Evolutionary conservation across 2,329 filamentous ascomycete genomes (phyloP), one percentile per base, ranked within the genome.

Genomic region (Huntiella savannae): DNA sequence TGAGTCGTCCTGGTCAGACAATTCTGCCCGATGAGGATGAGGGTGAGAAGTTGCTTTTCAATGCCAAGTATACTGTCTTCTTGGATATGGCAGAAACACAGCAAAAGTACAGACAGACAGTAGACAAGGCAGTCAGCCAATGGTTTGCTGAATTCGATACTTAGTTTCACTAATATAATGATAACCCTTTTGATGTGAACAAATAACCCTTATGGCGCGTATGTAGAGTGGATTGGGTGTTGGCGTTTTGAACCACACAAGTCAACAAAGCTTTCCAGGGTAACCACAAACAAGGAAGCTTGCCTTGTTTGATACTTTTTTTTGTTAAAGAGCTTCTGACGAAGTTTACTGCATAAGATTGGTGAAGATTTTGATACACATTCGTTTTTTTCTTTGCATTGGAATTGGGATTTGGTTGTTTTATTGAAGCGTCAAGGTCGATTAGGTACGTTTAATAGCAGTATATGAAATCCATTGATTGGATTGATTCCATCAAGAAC

Each of bases 51-150:
- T 75, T 75, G 58, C 64, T 98, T 53, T 66, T 98, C 45, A 70
- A 82, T 55, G 80, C 79, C 52, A 98, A 98, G 69, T 98, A 95
- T 59, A 79, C 84, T 57, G 76, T 98, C n/a, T 96, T 96, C 67
- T 63, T 96, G 48, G 83, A 95, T 62, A 85, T 93, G 69, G 91
- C 83, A 61, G 73, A 77, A 57, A 80, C 80, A 49, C 91, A 98
- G 67, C 79, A 83, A 61, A 68, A 71, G 50, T 95, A 93, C 60
- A 73, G 91, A 56, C 75, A 69, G 56, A 77, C 78, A 59, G 73
- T 98, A 7, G 82, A 98, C 59, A 72, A 73, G 43, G 69, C 68
- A 2, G 59, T 68, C n/a, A 36, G 37, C 28, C 7, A 47, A 10
- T 50, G 48, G 48, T 16, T 50, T 6, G 22, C 44, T 33, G 45